Percentiles rank a stretch among this genome's conserved stretches.
These are phyloP conservation scores for Ascochyta rabiei DNA, from an alignment of 2,329 filamentous ascomycete genomes.

Conservation along the genomic window DNA sequence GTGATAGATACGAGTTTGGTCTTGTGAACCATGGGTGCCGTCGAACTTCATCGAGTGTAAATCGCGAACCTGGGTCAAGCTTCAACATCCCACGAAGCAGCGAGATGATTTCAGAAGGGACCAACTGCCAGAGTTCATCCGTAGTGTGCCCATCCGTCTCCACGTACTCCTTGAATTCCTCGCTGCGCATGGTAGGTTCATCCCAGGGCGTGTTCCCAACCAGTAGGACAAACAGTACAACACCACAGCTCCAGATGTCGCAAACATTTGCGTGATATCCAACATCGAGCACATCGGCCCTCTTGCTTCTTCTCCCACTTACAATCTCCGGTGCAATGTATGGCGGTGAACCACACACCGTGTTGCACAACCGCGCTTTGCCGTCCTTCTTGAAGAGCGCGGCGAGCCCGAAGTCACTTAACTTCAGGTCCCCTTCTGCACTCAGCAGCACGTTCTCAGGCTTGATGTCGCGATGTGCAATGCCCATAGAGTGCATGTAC, in stretches of 20 bases:
- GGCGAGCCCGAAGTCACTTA: slow-evolving; percentile 96
- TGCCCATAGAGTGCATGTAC: slow-evolving; percentile 95
- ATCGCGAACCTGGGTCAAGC: slow-evolving; percentile 74
- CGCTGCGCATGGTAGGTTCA: slow-evolving; percentile 82
- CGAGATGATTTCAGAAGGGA: slow-evolving; percentile 77
- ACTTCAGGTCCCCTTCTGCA: slow-evolving; percentile 82
- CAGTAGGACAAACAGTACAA: slow-evolving; percentile 94
- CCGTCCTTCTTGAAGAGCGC: slow-evolving; percentile 92
- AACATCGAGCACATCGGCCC: slow-evolving; percentile 55
- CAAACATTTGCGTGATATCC: slow-evolving; percentile 80
- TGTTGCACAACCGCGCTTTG: slow-evolving; percentile 78
- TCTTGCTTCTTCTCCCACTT: slow-evolving; percentile 55
- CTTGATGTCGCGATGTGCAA: slow-evolving; percentile 77
- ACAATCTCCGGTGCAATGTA: slow-evolving; percentile 96
- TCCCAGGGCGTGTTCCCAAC: slow-evolving; percentile 99
- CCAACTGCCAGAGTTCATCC: slow-evolving; percentile 82
- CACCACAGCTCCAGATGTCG: slow-evolving; percentile 96
- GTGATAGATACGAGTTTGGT: slow-evolving; percentile 74
- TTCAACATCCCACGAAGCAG: slow-evolving; percentile 93
- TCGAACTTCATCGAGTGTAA: slow-evolving; percentile 84
- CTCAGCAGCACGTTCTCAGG: slow-evolving; percentile 95
- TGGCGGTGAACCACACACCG: slow-evolving; percentile 92
- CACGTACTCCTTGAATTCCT: slow-evolving; percentile 89
- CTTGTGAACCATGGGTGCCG: slow-evolving; percentile 95
- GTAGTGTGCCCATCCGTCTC: slow-evolving; percentile 78